These are phyloP conservation scores for Colletotrichum tamarilloi DNA, from an alignment of 2,329 filamentous ascomycete genomes.

Conservation along the genomic window DNA sequence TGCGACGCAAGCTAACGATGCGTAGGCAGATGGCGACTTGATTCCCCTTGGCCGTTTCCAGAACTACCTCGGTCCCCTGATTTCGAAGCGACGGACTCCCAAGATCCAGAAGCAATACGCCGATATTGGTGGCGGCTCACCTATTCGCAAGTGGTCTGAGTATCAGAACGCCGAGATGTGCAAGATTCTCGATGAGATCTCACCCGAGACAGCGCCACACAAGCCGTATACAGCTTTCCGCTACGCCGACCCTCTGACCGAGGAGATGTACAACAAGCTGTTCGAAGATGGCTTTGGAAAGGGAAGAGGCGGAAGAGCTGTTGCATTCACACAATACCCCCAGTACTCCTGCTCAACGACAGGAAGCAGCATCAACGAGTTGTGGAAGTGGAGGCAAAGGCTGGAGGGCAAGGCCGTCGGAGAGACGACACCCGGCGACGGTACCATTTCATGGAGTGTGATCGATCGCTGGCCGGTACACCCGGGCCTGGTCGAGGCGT, in stretches of 20 bases:
- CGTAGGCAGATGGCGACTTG: slow-evolving; percentile 87
- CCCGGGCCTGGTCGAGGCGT: slow-evolving; percentile 87
- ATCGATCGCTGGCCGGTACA: slow-evolving; percentile 99
- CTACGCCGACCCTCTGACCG: slow-evolving; percentile 92
- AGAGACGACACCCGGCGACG: slow-evolving; percentile 63
- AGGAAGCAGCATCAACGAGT: slow-evolving; percentile 92
- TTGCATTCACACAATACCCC: slow-evolving; percentile 98
- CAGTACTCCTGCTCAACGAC: slow-evolving; percentile 99
- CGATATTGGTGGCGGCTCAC: slow-evolving; percentile 95
- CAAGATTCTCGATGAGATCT: slow-evolving; percentile 92
- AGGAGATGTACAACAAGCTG: slow-evolving; percentile 88
- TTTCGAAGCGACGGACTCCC: slow-evolving; percentile 87
- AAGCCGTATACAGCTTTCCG: slow-evolving; percentile 98
- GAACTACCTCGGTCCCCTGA: slow-evolving; percentile 88
- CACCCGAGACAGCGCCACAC: slow-evolving; percentile 93
- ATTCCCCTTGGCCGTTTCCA: slow-evolving; percentile 96
- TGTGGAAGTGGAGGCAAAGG: slow-evolving; percentile 96
- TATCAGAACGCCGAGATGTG: slow-evolving; percentile 96
- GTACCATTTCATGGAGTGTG: slow-evolving; percentile 92
- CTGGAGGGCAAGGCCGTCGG: slow-evolving; percentile 80
- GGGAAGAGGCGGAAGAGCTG: slow-evolving; percentile 89
- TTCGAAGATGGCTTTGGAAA: slow-evolving; percentile 90
- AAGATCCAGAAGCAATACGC: slow-evolving; percentile 98
- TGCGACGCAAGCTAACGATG: slow-evolving; percentile 34
- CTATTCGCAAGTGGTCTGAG: slow-evolving; percentile 98